Percentiles rank a stretch among this genome's conserved stretches.
These are phyloP conservation scores for Spergularia azorica DNA, from an alignment of 179 eudicot species.

Conservation along the genomic window DNA sequence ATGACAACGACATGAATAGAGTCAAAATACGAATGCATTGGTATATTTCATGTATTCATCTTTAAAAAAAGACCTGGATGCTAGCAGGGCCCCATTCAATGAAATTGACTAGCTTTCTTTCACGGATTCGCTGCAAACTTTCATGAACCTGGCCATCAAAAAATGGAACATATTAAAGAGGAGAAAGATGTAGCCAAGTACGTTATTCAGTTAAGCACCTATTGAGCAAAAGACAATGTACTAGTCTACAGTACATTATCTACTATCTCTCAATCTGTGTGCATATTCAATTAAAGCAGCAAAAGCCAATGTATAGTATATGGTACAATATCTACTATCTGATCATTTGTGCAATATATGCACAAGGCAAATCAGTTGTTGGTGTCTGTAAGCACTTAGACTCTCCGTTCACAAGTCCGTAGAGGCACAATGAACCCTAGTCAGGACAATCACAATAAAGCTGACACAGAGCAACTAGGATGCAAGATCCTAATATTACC, in stretches of 20 bases:
- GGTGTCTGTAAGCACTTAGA: too few species aligned
- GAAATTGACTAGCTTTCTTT: slow-evolving; percentile 96
- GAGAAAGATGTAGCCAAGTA: too few species aligned
- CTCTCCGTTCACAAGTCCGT: too few species aligned
- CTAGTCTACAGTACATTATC: too few species aligned
- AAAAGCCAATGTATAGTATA: neutral
- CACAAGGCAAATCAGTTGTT: neutral
- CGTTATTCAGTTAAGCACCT: too few species aligned
- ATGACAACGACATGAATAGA: neutral
- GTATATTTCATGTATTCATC: neutral
- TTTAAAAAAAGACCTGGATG: slow-evolving; percentile 65
- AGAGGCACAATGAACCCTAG: neutral
- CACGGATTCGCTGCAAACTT: slow-evolving; percentile 97
- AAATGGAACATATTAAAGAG: too few species aligned
- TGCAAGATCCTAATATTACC: slow-evolving; percentile 38
- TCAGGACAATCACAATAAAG: neutral
- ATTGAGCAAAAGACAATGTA: too few species aligned
- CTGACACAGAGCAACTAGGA: neutral
- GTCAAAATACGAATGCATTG: neutral
- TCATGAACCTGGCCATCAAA: slow-evolving; percentile 70
- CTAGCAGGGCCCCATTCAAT: slow-evolving; percentile 99
- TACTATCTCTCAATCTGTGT: too few species aligned
- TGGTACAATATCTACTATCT: too few species aligned
- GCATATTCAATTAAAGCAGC: neutral
- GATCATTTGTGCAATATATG: too few species aligned